Evolutionary conservation across 768 basidiomycete species (phyloP).

Genomic region (Lentinus tigrinus): DNA sequence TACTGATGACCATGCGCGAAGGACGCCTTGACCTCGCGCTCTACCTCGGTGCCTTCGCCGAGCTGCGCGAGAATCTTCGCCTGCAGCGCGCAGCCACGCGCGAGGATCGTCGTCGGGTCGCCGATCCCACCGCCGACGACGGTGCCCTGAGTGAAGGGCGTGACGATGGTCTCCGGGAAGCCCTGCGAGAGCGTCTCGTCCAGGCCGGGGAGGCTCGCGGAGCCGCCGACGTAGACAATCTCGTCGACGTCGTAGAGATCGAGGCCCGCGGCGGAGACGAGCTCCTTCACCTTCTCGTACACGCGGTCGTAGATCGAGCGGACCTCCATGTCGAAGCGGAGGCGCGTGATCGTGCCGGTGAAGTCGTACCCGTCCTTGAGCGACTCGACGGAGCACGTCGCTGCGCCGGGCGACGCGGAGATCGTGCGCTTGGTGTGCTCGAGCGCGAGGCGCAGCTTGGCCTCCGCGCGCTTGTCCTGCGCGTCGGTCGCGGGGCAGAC

Average conservation of each 20-base stretch:
- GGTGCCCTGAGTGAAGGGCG: constrained; percentile 65
- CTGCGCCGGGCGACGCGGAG: constrained; percentile 81
- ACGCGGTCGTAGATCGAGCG: constrained; percentile 60
- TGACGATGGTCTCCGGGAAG: constrained; percentile 60
- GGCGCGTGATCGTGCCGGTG: constrained; percentile 63
- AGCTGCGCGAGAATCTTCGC: constrained; percentile 59
- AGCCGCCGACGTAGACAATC: constrained; percentile 78
- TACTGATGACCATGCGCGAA: constrained; percentile 44
- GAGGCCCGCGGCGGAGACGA: constrained; percentile 50
- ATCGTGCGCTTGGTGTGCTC: constrained; percentile 95
- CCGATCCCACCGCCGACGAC: constrained; percentile 71
- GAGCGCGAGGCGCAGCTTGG: constrained; percentile 89
- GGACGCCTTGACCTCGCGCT: constrained; percentile 49
- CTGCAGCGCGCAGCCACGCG: constrained; percentile 75
- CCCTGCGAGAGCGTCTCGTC: constrained; percentile 56
- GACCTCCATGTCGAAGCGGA: constrained; percentile 47
- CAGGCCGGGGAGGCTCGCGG: constrained; percentile 71
- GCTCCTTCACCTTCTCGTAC: constrained; percentile 45
- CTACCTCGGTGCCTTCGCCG: constrained; percentile 38
- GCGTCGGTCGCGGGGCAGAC: constrained; percentile 58
- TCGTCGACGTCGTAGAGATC: constrained; percentile 75
- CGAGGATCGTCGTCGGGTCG: constrained; percentile 76
- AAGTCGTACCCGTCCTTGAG: constrained; percentile 93
- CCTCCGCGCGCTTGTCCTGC: constrained; percentile 80
- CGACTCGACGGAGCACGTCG: constrained; percentile 89